These are phyloP conservation scores for Tricholoma saponaceum DNA, from an alignment of 768 basidiomycete genomes.

Conservation along the genomic window DNA sequence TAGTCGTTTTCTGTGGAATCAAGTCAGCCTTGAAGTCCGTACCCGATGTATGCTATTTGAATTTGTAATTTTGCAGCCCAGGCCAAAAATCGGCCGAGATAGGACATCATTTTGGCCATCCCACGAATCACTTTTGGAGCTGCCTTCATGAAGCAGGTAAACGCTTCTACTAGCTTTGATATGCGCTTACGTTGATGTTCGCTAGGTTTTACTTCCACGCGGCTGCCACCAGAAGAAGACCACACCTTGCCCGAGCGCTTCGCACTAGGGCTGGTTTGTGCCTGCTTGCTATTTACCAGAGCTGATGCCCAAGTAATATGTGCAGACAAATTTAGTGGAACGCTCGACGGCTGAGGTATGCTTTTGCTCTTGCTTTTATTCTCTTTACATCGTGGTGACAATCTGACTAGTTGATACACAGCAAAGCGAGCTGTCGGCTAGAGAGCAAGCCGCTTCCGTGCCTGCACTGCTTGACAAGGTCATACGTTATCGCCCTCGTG, in stretches of 20 bases:
- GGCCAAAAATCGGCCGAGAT: constrained; percentile 61
- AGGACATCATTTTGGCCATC: constrained; percentile 79
- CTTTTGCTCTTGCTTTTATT: neutral
- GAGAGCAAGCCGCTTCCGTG: constrained; percentile 52
- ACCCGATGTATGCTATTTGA: neutral
- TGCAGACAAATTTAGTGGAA: constrained; percentile 72
- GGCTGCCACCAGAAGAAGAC: constrained; percentile 57
- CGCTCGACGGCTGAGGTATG: constrained; percentile 54
- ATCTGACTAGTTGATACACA: constrained; percentile 12
- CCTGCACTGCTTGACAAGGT: constrained; percentile 61
- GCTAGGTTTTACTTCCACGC: constrained; percentile 53
- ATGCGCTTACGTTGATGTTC: neutral
- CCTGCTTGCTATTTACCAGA: neutral
- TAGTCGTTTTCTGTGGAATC: constrained; percentile 83
- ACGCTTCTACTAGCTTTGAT: neutral
- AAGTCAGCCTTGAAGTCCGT: constrained; percentile 45
- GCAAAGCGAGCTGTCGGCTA: constrained; percentile 51
- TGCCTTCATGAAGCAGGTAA: constrained; percentile 65
- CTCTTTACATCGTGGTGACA: neutral
- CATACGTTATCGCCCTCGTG: constrained; percentile 46
- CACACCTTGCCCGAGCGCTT: constrained; percentile 51
- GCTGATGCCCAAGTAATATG: neutral
- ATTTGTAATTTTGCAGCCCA: constrained; percentile 38
- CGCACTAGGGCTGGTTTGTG: constrained; percentile 62
- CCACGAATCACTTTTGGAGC: constrained; percentile 80